Base-by-base conservation (phyloP, 306 rosid genomes). In the Styphnolobium japonicum region DNA sequence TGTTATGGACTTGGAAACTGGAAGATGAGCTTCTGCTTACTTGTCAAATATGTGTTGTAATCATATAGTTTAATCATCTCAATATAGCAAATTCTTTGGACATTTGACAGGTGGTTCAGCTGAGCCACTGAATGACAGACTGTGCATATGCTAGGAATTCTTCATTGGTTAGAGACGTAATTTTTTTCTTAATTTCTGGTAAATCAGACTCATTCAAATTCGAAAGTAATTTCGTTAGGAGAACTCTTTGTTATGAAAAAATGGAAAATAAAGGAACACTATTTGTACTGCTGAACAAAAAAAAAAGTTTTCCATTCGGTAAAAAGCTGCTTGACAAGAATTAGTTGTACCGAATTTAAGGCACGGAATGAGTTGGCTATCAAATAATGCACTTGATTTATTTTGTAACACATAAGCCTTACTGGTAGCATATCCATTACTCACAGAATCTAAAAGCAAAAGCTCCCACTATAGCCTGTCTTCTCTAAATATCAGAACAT, bases 91-190 rank as follows among this genome's bases (percentile, higher is more conserved):
- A 83, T 75, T 53, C 84, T 83, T 83, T 71, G 52, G 70, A 80
- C 83, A 75, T 76, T 86, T 64, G 69, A 66, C 42, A 37, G 58
- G 67, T 71, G 73, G 77, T 71, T 64, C 67, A 64, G 51, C 77
- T n/a, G 31, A 73, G 75, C 69, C 77, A 49, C 80, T 65, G 80
- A 69, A 37, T 76, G 71, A 53, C 45, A 86, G 56, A 78, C n/a
- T 82, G 74, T 86, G 86, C 73, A 82, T 85, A 82, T 73, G 72
- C 49, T 85, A 78, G 84, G 82, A 42, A 63, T 39, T 62, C 68
- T 68, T 86, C 79, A 49, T 70, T 86, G 77, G 39, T 70, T 70
- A 68, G 82, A 64, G 73, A 79, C 18, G 56, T 39, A 19, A 39
- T 10, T 12, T 68, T 60, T 1, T 1, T 42, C 55, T 40, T 29